Conservation (phyloP, 2,329 filamentous ascomycete genomes). For the Aspergillus puulaauensis region DNA sequence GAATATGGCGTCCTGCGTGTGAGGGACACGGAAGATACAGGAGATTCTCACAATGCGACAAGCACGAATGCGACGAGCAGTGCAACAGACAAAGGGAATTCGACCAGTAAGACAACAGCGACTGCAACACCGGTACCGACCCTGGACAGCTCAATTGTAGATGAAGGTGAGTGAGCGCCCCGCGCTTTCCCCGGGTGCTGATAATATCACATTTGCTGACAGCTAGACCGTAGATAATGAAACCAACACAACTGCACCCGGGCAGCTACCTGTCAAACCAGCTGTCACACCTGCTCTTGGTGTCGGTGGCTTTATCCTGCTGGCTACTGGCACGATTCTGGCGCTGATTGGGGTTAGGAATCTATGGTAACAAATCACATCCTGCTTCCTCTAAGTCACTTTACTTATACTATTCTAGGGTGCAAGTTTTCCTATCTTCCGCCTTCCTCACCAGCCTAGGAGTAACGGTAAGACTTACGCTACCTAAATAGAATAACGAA, state of each 20-base stretch:
- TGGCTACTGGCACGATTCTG: conserved; percentile 70
- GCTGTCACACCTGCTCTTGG: conserved; percentile 77
- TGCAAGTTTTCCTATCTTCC: conserved; percentile 78
- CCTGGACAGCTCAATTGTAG: conserved; percentile 20
- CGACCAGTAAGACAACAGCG: conserved; percentile 4
- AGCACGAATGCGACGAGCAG: conserved; percentile 6
- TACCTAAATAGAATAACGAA: not conserved
- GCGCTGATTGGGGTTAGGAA: conserved; percentile 81
- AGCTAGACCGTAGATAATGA: conserved; percentile 13
- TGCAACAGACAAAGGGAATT: conserved; percentile 14
- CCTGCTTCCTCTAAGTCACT: not conserved
- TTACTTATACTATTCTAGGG: conserved; percentile 31
- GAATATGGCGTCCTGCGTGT: conserved; percentile 3
- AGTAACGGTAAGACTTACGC: conserved; percentile 55
- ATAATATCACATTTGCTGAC: not conserved
- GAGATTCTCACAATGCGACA: conserved; percentile 6
- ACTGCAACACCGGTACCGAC: conserved; percentile 27
- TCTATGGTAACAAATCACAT: conserved; percentile 49
- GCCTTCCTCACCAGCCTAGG: conserved; percentile 71
- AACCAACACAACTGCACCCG: conserved; percentile 22
- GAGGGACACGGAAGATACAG: conserved; percentile 5
- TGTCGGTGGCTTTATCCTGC: conserved; percentile 73
- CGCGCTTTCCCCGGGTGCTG: not conserved
- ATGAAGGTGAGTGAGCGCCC: conserved; percentile 12
- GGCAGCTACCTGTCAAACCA: conserved; percentile 68